phyloP scores from a whole-genome alignment of 331 rosid genomes.

The Telfairia occidentalis region DNA sequence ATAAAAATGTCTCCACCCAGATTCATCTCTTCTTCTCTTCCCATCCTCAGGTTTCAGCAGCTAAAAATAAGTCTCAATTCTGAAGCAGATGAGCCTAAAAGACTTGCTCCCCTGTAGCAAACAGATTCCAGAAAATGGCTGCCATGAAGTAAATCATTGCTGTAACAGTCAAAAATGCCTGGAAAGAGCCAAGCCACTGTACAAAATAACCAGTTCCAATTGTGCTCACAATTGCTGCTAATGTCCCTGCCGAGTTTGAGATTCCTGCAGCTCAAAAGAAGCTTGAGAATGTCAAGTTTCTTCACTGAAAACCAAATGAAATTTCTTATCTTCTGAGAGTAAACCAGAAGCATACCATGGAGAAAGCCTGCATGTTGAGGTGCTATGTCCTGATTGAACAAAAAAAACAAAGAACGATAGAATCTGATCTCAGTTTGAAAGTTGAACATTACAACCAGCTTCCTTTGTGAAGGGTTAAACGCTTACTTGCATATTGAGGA shows the following conservation, averaged over 20 bases:
- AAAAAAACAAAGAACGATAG: not conserved
- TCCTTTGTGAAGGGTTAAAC: not conserved
- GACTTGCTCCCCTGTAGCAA: conserved; percentile 69
- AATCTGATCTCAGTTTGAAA: not conserved
- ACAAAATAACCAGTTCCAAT: conserved; percentile 93
- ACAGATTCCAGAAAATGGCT: conserved; percentile 70
- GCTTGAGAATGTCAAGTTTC: not conserved
- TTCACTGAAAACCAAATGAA: not conserved
- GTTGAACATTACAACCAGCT: not conserved
- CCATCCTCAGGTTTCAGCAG: not conserved
- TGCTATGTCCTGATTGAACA: conserved; percentile 70
- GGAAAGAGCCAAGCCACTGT: conserved; percentile 85
- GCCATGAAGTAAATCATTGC: conserved; percentile 56
- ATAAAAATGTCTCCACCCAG: not conserved
- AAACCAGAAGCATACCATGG: conserved; percentile 40
- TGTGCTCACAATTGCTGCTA: conserved; percentile 88
- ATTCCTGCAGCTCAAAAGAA: conserved; percentile 39
- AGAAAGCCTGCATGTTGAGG: conserved; percentile 84
- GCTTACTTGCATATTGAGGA: conserved; percentile 83
- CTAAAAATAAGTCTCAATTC: not conserved
- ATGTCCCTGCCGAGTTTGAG: conserved; percentile 71
- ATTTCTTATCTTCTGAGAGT: not conserved
- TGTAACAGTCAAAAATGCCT: conserved; percentile 69
- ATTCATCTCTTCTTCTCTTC: not conserved
- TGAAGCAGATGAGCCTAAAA: conserved; percentile 26